Evolutionary conservation across 2,329 filamentous ascomycete species (phyloP).

Genomic region (Venturia aucupariae): DNA sequence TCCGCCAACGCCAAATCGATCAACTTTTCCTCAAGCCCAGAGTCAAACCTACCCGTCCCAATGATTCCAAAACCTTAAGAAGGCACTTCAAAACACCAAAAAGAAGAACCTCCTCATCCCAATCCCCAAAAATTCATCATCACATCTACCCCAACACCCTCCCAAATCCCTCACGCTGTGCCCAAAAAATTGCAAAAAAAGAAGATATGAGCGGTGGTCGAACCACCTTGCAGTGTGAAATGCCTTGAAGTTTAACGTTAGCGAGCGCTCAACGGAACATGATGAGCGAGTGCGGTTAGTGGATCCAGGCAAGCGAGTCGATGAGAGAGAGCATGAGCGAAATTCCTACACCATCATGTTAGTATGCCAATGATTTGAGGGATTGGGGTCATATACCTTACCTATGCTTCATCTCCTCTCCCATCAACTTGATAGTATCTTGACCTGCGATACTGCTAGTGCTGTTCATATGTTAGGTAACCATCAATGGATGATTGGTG

Average conservation of each 20-base stretch:
- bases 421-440: not conserved
- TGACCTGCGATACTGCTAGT: not conserved
- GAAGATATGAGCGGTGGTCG: not conserved
- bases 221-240: not conserved
- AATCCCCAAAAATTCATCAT: not conserved
- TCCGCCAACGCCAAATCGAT: too few species aligned
- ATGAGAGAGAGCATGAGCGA: not conserved
- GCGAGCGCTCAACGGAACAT: not conserved
- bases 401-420: not conserved
- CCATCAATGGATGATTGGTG: not conserved
- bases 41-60: too few species aligned
- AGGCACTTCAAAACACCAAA: too few species aligned
- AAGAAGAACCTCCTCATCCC: not conserved
- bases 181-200: not conserved
- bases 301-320: not conserved
- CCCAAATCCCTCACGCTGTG: too few species aligned
- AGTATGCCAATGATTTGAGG: not conserved
- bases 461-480: not conserved
- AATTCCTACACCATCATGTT: not conserved
- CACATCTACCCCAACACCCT: too few species aligned
- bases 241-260: not conserved
- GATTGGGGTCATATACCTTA: not conserved
- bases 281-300: not conserved
- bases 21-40: too few species aligned
- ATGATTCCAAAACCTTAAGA: too few species aligned